Conservation (phyloP, 2,329 filamentous ascomycete species). For the Xylaria sp. region DNA sequence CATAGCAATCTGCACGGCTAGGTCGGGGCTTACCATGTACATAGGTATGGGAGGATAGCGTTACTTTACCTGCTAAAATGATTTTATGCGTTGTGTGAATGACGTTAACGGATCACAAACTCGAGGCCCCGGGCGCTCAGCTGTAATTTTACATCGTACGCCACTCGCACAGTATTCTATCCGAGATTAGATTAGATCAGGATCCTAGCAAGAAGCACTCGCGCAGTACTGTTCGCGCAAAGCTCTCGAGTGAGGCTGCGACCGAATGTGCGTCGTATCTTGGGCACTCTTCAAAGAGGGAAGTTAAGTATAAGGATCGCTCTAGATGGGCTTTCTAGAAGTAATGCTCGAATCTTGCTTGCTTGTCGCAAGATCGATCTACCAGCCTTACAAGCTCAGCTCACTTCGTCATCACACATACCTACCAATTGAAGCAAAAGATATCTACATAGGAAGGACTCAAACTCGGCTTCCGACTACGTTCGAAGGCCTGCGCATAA, state of each 20-base stretch:
- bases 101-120: slow-evolving; percentile 9
- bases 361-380: not conserved
- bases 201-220: not conserved
- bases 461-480: not conserved
- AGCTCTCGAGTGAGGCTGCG: not conserved
- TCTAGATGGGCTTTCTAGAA: not conserved
- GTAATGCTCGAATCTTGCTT: not conserved
- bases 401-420: not conserved
- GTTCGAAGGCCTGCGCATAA: slow-evolving; percentile 19
- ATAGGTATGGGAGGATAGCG: not conserved
- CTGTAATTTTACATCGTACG: not conserved
- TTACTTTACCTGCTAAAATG: slow-evolving; percentile 11
- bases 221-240: not conserved
- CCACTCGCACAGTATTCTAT: not conserved
- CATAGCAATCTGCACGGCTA: not conserved
- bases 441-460: slow-evolving; percentile 5
- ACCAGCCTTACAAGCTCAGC: not conserved
- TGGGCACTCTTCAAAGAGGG: not conserved
- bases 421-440: not conserved
- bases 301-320: no score
- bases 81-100: not conserved
- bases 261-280: not conserved
- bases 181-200: not conserved
- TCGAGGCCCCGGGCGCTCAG: slow-evolving; percentile 5
- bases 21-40: slow-evolving; percentile 5